Evolutionary conservation across 306 rosid genomes (phyloP).

Genomic region (Rosa persica): DNA sequence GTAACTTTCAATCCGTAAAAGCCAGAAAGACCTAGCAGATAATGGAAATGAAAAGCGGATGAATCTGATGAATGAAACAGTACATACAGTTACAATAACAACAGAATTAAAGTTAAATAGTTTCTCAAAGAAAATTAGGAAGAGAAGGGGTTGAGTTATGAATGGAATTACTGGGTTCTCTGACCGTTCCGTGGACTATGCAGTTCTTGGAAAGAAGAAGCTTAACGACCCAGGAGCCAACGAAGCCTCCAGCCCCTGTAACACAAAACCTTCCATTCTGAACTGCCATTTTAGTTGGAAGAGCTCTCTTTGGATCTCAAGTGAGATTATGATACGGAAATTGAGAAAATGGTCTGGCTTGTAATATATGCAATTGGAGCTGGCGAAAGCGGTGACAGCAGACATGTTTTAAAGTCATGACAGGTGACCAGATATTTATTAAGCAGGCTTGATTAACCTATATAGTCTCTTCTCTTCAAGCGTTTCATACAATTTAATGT

Average conservation of each 20-base stretch:
- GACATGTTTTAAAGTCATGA: too few relatives aligned
- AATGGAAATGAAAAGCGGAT: background rate
- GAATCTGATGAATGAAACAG: too few relatives aligned
- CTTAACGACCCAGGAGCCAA: constrained; percentile 67
- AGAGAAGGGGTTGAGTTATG: background rate
- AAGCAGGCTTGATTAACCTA: too few relatives aligned
- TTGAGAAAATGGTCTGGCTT: too few relatives aligned
- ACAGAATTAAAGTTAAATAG: background rate
- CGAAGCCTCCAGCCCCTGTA: constrained; percentile 77
- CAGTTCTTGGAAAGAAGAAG: constrained; percentile 66
- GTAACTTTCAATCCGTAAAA: background rate
- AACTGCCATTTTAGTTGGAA: too few relatives aligned
- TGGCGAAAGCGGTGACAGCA: too few relatives aligned
- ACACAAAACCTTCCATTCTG: constrained; percentile 42
- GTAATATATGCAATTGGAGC: too few relatives aligned
- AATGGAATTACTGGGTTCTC: constrained; percentile 45
- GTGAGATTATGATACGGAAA: too few relatives aligned
- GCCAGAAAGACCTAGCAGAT: background rate
- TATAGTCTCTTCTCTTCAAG: too few relatives aligned
- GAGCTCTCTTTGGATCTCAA: too few relatives aligned
- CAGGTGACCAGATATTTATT: too few relatives aligned
- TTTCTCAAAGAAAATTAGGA: background rate
- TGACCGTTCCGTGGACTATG: constrained; percentile 62
- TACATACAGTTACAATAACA: background rate
- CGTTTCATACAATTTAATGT: too few relatives aligned